Evolutionary conservation across 176 grass and related monocot genomes (phyloP), one percentile per base, ranked within the genome.

Genomic region (Hyparrhenia diplandra): DNA sequence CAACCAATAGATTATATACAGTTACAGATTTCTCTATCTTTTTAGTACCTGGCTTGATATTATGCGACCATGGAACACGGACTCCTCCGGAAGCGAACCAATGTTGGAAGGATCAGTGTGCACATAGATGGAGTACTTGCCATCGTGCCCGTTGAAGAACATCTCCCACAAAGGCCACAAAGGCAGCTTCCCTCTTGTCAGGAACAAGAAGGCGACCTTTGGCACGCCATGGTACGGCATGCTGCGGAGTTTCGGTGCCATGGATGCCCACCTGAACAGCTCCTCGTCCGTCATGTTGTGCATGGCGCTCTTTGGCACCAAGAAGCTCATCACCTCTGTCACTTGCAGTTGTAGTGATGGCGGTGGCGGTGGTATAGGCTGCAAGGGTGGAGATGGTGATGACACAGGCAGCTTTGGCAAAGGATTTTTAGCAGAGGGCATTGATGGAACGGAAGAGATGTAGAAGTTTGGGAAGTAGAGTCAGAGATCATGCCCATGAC

Each of bases 181-280:
- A 3, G 84, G 94, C 31, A 93, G 49, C 6, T 72, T 34, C 8
- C 88, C 86, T 45, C 70, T 87, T 11, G 64, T 81, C 37, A 93
- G 78, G 85, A 97, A 97, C 78, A 97, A 4, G 79, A 97, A 97
- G 3, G 91, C 91, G 13, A 93, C 67, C 86, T 93, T 97, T 1
- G 83, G 76, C 62, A 69, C 65, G n/a, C n/a, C n/a, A n/a, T n/a
- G 67, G 47, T 35, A 83, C 32, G 76, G 75, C 37, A 32, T 61
- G 73, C 43, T 35, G 4, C 4, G 24, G 32, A 80, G 57, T 71
- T 86, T 92, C 13, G 90, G 90, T 81, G 31, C 80, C 77, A 92
- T 80, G 35, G 90, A 89, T 67, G 90, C 90, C 81, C 80, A 81
- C 87, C 83, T 89, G 0, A 86, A 34, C 49, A 92, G 80, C 68